Evolutionary conservation across 805 yeast genomes (phyloP).

Genomic region (Ogataea degrootiae): DNA sequence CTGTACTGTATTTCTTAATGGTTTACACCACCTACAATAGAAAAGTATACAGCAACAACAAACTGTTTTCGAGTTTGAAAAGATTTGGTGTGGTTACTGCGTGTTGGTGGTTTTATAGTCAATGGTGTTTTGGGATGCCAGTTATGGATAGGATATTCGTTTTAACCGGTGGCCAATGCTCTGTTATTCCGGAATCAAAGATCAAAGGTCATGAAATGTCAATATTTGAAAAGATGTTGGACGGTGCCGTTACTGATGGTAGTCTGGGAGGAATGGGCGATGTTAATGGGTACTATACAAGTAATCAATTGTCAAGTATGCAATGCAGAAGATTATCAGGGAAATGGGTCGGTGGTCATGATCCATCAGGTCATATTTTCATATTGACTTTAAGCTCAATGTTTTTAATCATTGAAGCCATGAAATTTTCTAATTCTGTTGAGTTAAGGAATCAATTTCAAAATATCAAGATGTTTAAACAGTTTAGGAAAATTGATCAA

Average conservation of each 20-base stretch:
- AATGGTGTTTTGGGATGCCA: conserved; percentile 81
- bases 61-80: conserved; percentile 20
- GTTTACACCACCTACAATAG: conserved; percentile 5
- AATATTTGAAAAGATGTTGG: background rate
- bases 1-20: conserved; percentile 32
- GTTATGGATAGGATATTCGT: conserved; percentile 83
- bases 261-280: no score
- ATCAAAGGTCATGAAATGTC: background rate
- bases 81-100: conserved; percentile 53
- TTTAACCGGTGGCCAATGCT: conserved; percentile 79
- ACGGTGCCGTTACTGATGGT: background rate
- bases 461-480: background rate
- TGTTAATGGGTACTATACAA: conserved; percentile 13
- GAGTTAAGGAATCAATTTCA: conserved; percentile 10
- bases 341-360: conserved; percentile 81
- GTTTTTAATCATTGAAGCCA: conserved; percentile 60
- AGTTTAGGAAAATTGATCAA: background rate
- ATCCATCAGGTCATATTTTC: conserved; percentile 93
- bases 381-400: conserved; percentile 62
- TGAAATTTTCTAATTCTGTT: conserved; percentile 15
- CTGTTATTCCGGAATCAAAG: conserved; percentile 23
- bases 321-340: conserved; percentile 60
- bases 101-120: conserved; percentile 87
- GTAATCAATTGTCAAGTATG: conserved; percentile 28
- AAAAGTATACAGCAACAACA: background rate